A percentile compares a stretch with the other conserved stretches of the same genome.
phyloP scores from a whole-genome alignment of 2,329 filamentous ascomycete genomes.

The Pseudogymnoascus sp. region DNA sequence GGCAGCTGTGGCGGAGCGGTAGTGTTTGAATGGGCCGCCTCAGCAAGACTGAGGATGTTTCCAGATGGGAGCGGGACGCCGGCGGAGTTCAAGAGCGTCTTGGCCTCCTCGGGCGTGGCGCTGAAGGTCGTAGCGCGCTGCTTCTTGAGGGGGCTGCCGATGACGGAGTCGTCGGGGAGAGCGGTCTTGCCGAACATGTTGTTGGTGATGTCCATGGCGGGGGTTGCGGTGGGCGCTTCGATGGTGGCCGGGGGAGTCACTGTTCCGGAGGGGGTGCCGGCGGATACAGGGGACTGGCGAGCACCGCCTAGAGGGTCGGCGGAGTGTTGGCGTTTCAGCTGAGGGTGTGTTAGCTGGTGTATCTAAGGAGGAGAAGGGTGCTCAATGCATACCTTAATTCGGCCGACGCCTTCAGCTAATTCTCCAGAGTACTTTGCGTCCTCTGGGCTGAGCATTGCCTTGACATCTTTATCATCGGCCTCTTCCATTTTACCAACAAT shows the following conservation, averaged over 20 bases:
- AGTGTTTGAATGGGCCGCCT: background rate
- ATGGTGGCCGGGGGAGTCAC: constrained; percentile 36
- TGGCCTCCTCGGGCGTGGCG: constrained; percentile 5
- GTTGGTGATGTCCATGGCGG: constrained; percentile 22
- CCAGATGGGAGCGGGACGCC: background rate
- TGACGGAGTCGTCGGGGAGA: constrained; percentile 37
- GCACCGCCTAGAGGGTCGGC: constrained; percentile 53
- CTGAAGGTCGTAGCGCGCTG: constrained; percentile 40
- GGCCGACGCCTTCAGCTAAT: constrained; percentile 70
- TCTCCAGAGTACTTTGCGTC: constrained; percentile 66
- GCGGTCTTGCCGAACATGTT: constrained; percentile 38
- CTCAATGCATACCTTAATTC: constrained; percentile 57
- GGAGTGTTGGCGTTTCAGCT: constrained; percentile 78
- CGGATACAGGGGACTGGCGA: constrained; percentile 40
- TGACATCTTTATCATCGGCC: constrained; percentile 52
- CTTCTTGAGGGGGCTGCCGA: constrained; percentile 70
- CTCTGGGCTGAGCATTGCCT: constrained; percentile 56
- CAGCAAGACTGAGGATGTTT: constrained; percentile 2
- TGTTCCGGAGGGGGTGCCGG: constrained; percentile 34
- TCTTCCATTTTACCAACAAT: constrained; percentile 59
- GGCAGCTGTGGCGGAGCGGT: background rate
- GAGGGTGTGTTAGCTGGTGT: constrained; percentile 25
- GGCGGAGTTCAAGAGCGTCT: constrained; percentile 6
- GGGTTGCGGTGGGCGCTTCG: constrained; percentile 29
- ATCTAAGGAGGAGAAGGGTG: background rate